Conservation (phyloP, 331 rosid genomes). For the Malus hybrid region DNA sequence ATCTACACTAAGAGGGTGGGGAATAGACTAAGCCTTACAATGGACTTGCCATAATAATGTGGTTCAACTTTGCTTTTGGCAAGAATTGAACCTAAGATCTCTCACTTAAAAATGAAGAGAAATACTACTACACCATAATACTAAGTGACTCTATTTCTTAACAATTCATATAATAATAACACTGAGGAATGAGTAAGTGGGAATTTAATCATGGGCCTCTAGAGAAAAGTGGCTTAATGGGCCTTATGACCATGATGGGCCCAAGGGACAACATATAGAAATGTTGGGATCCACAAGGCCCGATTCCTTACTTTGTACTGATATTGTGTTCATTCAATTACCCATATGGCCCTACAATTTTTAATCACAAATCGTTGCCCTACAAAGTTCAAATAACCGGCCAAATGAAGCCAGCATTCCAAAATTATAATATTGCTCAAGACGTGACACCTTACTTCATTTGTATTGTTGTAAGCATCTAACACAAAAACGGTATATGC, state of each 20-base stretch:
- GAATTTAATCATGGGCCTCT: too few species aligned
- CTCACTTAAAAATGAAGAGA: too few species aligned
- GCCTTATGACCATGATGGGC: neutral
- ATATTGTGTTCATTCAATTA: neutral
- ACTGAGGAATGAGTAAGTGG: neutral
- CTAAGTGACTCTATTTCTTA: too few species aligned
- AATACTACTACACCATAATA: too few species aligned
- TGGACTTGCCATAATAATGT: too few species aligned
- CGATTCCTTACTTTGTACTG: neutral
- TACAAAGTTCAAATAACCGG: neutral
- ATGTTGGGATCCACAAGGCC: neutral
- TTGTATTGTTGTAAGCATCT: neutral
- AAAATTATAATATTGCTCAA: neutral
- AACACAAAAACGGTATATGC: neutral
- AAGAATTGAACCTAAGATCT: too few species aligned
- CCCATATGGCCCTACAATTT: neutral
- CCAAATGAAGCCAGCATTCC: neutral
- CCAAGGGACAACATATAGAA: neutral
- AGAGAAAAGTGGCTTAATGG: neutral
- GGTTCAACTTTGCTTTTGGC: too few species aligned
- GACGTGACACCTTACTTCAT: neutral
- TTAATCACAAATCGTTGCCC: neutral
- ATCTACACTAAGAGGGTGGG: too few species aligned
- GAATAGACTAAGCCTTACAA: too few species aligned
- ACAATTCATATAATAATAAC: too few species aligned